Conservation (phyloP, 306 rosid genomes). For the Hippophae tibetana region DNA sequence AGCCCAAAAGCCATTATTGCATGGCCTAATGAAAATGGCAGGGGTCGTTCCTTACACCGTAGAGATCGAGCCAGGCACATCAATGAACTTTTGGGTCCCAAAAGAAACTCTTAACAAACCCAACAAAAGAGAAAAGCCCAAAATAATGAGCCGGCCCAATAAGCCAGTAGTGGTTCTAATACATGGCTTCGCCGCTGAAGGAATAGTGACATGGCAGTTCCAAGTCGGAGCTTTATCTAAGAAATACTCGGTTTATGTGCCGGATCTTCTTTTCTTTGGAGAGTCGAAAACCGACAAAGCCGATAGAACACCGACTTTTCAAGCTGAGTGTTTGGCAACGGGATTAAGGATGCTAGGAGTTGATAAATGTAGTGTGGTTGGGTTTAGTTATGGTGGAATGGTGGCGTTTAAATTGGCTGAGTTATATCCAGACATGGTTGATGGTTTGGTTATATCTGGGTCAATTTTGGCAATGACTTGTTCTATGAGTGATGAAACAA, state of each 20-base stretch:
- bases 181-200: slow-evolving; percentile 81
- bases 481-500: slow-evolving; percentile 13
- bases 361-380: slow-evolving; percentile 55
- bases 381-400: slow-evolving; percentile 79
- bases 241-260: slow-evolving; percentile 54
- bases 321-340: slow-evolving; percentile 59
- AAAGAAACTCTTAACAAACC: slow-evolving; percentile 41
- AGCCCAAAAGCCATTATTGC: background rate
- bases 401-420: slow-evolving; percentile 72
- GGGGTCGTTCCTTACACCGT: slow-evolving; percentile 59
- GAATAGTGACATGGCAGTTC: slow-evolving; percentile 73
- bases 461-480: slow-evolving; percentile 40
- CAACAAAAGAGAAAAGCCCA: slow-evolving; percentile 27
- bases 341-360: slow-evolving; percentile 61
- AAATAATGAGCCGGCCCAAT: slow-evolving; percentile 25
- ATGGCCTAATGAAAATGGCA: slow-evolving; percentile 54
- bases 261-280: slow-evolving; percentile 78
- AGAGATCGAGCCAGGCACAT: slow-evolving; percentile 68
- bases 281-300: slow-evolving; percentile 44
- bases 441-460: slow-evolving; percentile 41
- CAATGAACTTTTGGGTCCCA: slow-evolving; percentile 80
- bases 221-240: slow-evolving; percentile 47
- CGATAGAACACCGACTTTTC: slow-evolving; percentile 50
- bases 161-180: slow-evolving; percentile 64
- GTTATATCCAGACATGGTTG: slow-evolving; percentile 44